These are phyloP conservation scores for Neurospora sp. DNA, from an alignment of 495 filamentous ascomycete species.

Conservation along the genomic window DNA sequence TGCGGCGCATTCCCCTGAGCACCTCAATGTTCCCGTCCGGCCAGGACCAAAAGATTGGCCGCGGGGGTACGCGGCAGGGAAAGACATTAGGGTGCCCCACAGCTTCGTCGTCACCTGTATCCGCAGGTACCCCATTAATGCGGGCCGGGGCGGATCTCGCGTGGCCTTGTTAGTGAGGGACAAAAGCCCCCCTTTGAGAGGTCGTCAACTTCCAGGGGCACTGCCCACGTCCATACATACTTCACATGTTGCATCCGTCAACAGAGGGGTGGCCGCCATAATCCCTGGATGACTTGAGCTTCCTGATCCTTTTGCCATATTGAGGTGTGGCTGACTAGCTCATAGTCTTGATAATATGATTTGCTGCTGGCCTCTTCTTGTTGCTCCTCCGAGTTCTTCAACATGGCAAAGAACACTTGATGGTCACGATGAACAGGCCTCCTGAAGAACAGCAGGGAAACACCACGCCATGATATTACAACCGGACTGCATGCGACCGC, in stretches of 20 bases:
- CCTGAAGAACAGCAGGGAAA: not conserved
- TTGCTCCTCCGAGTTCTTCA: not conserved
- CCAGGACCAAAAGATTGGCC: not conserved
- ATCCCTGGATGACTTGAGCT: not conserved
- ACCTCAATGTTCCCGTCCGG: not conserved
- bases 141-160: not conserved
- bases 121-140: not conserved
- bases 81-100: not conserved
- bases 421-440: not conserved
- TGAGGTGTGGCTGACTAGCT: not conserved
- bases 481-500: not conserved
- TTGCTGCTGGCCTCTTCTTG: not conserved
- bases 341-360: not conserved
- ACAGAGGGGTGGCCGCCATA: not conserved
- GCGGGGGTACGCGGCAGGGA: not conserved
- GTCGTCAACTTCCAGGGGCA: not conserved
- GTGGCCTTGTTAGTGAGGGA: not conserved
- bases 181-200: not conserved
- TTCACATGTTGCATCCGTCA: not conserved
- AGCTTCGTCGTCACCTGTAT: not conserved
- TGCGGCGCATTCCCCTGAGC: not conserved
- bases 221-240: not conserved
- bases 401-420: not conserved
- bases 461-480: not conserved
- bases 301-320: not conserved